Evolutionary conservation across 352 stramenopile species (phyloP).

Genomic region (Pythium scleroteichum): DNA sequence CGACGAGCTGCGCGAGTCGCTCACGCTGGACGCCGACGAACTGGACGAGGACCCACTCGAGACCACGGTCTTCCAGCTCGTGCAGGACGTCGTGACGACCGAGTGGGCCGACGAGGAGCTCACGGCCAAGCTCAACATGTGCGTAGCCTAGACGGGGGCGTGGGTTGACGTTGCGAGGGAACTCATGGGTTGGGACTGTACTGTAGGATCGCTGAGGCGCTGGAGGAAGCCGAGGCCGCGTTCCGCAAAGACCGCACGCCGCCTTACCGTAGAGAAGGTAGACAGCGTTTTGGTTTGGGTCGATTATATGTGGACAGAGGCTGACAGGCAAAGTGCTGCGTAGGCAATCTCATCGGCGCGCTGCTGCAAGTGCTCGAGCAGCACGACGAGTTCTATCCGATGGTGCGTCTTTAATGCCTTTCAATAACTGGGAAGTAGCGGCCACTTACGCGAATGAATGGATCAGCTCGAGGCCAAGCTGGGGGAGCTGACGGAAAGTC

Average conservation of each 20-base stretch:
- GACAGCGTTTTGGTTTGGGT: neutral
- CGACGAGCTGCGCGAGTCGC: constrained; percentile 27
- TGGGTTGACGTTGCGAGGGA: constrained; percentile 12
- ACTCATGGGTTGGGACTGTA: constrained; percentile 4
- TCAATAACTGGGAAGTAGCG: no score
- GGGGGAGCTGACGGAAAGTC: constrained; percentile 49
- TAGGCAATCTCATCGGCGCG: constrained; percentile 78
- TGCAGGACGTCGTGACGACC: constrained; percentile 57
- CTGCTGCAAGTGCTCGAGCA: constrained; percentile 79
- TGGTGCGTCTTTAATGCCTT: constrained; percentile 41
- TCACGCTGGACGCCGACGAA: constrained; percentile 29
- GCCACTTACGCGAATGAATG: no score
- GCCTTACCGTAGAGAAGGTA: constrained; percentile 75
- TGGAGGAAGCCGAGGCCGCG: constrained; percentile 74
- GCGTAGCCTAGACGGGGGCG: constrained; percentile 21
- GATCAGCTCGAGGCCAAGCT: constrained; percentile 68
- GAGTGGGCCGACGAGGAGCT: constrained; percentile 64
- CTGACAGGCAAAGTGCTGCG: neutral
- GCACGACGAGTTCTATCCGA: constrained; percentile 81
- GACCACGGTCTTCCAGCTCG: constrained; percentile 57
- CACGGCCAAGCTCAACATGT: constrained; percentile 79
- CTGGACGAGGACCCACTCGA: constrained; percentile 66
- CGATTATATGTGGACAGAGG: no score
- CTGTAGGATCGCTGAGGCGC: constrained; percentile 65
- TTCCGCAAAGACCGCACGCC: constrained; percentile 78